Base-by-base conservation (phyloP, 2,329 filamentous ascomycete genomes). In the Pseudogymnoascus sp. region DNA sequence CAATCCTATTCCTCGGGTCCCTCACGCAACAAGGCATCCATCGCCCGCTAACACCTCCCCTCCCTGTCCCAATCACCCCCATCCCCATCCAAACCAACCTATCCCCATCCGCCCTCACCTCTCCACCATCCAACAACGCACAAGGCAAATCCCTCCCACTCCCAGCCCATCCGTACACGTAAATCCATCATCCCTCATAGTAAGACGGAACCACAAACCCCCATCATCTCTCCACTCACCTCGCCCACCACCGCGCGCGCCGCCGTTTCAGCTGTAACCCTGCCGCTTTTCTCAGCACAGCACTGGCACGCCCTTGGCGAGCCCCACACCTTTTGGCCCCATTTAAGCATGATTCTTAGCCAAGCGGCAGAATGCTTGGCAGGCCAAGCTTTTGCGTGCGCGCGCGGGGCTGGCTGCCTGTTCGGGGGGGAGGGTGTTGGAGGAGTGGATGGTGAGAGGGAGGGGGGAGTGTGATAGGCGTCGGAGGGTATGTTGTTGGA, bases 291-390 rank as follows among this genome's bases (percentile, higher is more conserved):
- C 14, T 5, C 35, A 41, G 38, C 8, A 19, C 8, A 3, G 16
- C 8, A 19, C 38, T 42, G 19, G 19, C 19, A 19, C 19, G 11
- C 5, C 11, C 22, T 49, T 49, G 42, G 42, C 42, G 11, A 4
- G 42, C 42, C 42, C 42, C 42, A 28, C 42, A 22, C 42, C 42
- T 23, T 49, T 49, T 49, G 4, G 42, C 42, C 42, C 42, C 42
- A 49, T 49, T 49, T 49, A 49, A 49, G 42, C 42, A 49, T 49
- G 42, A 49, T 49, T 49, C 42, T 49, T 49, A 49, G 23, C 42
- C 23, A 49, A 49, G 42, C 23, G 42, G 42, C 42, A 49, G 42
- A 49, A 49, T 49, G 42, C 42, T 49, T 49, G 42, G 42, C 42
- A 25, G 22, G 42, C 42, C 42, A 49, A 49, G 42, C 42, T 49